phyloP scores from a whole-genome alignment of 2,329 filamentous ascomycete species.

The Arthrobotrys sphaeroides region DNA sequence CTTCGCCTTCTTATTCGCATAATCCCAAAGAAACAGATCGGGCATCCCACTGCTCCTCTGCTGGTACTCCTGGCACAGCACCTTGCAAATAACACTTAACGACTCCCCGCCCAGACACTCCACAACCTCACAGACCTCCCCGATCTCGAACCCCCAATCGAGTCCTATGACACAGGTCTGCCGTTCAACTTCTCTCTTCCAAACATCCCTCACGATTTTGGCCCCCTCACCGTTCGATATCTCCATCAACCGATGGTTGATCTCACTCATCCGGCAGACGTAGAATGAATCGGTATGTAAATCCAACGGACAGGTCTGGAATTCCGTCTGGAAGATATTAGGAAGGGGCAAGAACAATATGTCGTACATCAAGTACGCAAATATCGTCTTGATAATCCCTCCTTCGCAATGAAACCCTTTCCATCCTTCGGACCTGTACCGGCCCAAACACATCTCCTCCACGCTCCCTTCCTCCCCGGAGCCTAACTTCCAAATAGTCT shows the following conservation, averaged over 20 bases:
- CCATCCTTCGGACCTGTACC: conserved; percentile 84
- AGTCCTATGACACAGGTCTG: conserved; percentile 89
- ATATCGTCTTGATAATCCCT: conserved; percentile 88
- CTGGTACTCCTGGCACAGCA: conserved; percentile 92
- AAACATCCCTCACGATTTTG: conserved; percentile 73
- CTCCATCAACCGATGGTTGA: conserved; percentile 84
- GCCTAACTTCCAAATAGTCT: conserved; percentile 85
- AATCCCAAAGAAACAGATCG: conserved; percentile 88
- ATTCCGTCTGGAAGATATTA: conserved; percentile 96
- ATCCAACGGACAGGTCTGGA: conserved; percentile 92
- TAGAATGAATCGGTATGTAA: conserved; percentile 94
- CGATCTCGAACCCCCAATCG: conserved; percentile 84
- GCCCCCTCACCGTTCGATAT: conserved; percentile 84
- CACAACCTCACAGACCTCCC: conserved; percentile 81
- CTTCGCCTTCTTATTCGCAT: conserved; percentile 58
- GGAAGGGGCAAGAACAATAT: conserved; percentile 91
- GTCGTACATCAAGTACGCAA: conserved; percentile 91
- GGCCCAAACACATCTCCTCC: conserved; percentile 90
- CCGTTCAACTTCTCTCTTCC: conserved; percentile 73
- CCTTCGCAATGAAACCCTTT: conserved; percentile 95
- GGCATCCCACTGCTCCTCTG: conserved; percentile 87
- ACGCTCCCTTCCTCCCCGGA: conserved; percentile 78
- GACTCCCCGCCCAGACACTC: conserved; percentile 81
- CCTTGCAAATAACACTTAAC: conserved; percentile 85
- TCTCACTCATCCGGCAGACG: conserved; percentile 82